Evolutionary conservation across 2,329 filamentous ascomycete species (phyloP).

Genomic region (Aspergillus pseudotamarii): DNA sequence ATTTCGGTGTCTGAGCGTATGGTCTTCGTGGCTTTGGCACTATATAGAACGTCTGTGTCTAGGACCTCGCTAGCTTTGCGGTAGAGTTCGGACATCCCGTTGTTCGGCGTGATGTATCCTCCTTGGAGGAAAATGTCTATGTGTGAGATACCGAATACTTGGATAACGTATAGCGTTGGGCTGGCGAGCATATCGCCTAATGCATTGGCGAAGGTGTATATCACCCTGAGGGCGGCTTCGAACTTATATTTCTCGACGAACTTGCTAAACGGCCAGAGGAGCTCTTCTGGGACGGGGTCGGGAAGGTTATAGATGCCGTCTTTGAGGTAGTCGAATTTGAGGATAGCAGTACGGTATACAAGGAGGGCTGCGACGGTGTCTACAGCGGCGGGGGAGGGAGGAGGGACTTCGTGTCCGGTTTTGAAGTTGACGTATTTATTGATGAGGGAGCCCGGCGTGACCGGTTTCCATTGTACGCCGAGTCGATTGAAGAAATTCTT

Average conservation of each 20-base stretch:
- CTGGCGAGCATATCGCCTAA: conserved; percentile 18
- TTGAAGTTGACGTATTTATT: conserved; percentile 35
- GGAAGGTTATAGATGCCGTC: conserved; percentile 42
- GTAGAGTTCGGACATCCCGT: conserved; percentile 23
- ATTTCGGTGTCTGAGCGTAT: conserved; percentile 20
- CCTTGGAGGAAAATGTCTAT: conserved; percentile 18
- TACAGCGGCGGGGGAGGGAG: conserved; percentile 3
- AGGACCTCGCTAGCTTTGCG: conserved; percentile 27
- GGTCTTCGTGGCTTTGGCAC: conserved; percentile 24
- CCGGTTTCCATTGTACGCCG: conserved; percentile 25
- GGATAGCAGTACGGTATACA: conserved; percentile 14
- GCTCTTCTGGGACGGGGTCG: conserved; percentile 24
- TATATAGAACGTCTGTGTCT: conserved; percentile 28
- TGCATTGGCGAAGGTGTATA: conserved; percentile 17
- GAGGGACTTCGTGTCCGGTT: conserved; percentile 17
- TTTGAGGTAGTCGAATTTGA: conserved; percentile 15
- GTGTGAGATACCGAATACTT: conserved; percentile 16
- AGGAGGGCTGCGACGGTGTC: conserved; percentile 4
- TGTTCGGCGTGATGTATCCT: conserved; percentile 23
- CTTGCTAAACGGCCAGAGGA: conserved; percentile 21
- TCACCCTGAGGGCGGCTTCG: conserved; percentile 6
- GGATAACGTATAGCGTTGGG: conserved; percentile 14
- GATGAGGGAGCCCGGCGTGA: conserved; percentile 20
- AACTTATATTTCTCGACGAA: conserved; percentile 21
- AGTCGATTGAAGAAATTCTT: conserved; percentile 33